Base-by-base conservation (phyloP, 1,284 basidiomycete genomes). In the Fomitopsis palustris region DNA sequence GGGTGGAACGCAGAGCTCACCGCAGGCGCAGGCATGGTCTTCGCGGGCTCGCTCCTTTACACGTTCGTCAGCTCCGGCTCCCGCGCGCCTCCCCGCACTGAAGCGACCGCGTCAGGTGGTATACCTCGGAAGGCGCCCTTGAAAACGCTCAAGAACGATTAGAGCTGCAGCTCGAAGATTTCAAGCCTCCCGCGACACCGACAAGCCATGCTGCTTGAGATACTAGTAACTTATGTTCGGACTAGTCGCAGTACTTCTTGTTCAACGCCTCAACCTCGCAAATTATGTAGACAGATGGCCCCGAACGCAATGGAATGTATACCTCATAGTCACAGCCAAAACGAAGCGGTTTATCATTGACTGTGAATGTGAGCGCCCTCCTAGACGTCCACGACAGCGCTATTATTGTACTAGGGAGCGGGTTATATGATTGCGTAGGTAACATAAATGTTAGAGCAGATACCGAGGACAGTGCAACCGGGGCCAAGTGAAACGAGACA, bases 1-100 rank as follows among this genome's bases (percentile, higher is more conserved):
- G 82, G 80, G 5, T 88, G 86, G 85, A 88, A 88, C 66, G 58
- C 67, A 0, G 78, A 81, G 64, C 75, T 91, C n/a, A 83, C 78
- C 0, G 47, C 77, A 10, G 88, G 88, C 38, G 87, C 87, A 9
- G 71, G 71, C 9, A 82, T 89, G 80, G 88, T 91, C 12, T 87
- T 88, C 68, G 57, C 79, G 2, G 88, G 88, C 12, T 87, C 85
- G 56, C 67, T 87, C 16, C 64, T 86, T 65, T 91, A 77, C 64
- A 70, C 74, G 27, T 56, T 68, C 29, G 68, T 69, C 51, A 67
- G 62, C 59, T 64, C 69, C 45, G 35, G 63, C 53, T 56, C 60
- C 55, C 12, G 17, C 21, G 21, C 43, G 31, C 56, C 37, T n/a
- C 54, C 53, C 38, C 35, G 33, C 53, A 41, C 60, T 55, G 35